phyloP scores from a whole-genome alignment of 1,284 basidiomycete genomes.

The Austroboletus olivaceoglutinosus region DNA sequence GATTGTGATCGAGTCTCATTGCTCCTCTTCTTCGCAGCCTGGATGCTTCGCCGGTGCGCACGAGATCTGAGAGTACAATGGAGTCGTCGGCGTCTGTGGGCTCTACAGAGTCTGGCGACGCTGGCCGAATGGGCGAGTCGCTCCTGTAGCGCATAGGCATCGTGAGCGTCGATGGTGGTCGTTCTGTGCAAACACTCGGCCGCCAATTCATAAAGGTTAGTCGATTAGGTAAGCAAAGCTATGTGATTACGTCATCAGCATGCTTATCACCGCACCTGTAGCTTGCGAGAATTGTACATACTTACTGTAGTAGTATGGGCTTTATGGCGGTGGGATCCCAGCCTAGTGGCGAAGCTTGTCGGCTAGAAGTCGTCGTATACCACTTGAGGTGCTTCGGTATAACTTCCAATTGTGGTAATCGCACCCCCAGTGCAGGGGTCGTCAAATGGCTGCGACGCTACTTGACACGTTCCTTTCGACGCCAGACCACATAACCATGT shows the following conservation, averaged over 20 bases:
- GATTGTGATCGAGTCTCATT: constrained; percentile 56
- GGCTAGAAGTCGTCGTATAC: too few relatives aligned
- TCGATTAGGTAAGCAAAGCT: constrained; percentile 5
- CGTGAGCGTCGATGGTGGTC: constrained; percentile 20
- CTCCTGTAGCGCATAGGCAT: constrained; percentile 36
- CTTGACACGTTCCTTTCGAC: not conserved
- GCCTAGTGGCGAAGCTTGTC: too few relatives aligned
- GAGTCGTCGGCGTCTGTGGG: constrained; percentile 57
- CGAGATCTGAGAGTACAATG: constrained; percentile 66
- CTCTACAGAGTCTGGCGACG: constrained; percentile 22
- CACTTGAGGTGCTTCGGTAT: too few relatives aligned
- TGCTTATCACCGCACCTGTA: not conserved
- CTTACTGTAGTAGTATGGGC: too few relatives aligned
- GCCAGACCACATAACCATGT: constrained; percentile 21
- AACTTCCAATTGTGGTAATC: too few relatives aligned
- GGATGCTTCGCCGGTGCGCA: constrained; percentile 68
- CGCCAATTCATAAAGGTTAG: not conserved
- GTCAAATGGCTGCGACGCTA: not conserved
- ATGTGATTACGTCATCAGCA: constrained; percentile 12
- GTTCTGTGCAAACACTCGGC: constrained; percentile 17
- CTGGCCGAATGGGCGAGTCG: constrained; percentile 9
- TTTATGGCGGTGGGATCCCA: too few relatives aligned
- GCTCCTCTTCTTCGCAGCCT: constrained; percentile 68
- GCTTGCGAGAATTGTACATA: too few relatives aligned
- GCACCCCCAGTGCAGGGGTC: too few relatives aligned